Base-by-base conservation (phyloP, 805 yeast genomes). In the Monosporozyma yasuniensis region DNA sequence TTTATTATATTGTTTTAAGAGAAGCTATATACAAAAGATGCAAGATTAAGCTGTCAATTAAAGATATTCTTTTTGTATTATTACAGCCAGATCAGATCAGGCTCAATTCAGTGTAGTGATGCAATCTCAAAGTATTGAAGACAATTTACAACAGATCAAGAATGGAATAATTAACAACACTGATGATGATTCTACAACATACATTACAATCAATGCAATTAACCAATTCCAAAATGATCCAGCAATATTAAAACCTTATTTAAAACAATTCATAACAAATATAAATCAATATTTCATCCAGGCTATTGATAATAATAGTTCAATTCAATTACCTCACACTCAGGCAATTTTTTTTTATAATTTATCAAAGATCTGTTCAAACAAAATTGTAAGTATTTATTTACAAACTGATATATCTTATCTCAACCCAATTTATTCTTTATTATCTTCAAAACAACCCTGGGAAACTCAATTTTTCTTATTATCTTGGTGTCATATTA, bases 401-500 rank as follows among this genome's bases (percentile, higher is more conserved):
- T 72, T 87, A 46, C 72, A 81, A 2, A 79, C 84, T 27, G 82
- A 84, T 48, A 76, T 84, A 1, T 67, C 72, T 49, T 57, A 77
- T 14, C 61, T 87, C 6, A 70, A 73, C 0, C 50, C 55, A 2
- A 61, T 77, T n/a, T 18, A 74, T 0, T 37, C 47, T 3, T 51
- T 56, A 19, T 50, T 75, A 10, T 8, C 25, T 0, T 6, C 38
- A 4, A 18, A 30, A 5, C 25, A 21, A 5, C 37, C 54, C 6
- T 79, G 84, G 86, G 71, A 74, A 46, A 70, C 70, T 28, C 60
- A 67, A 34, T 81, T 70, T 50, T 64, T 82, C 10, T 60, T 80
- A 41, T 64, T 88, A 8, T 68, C 84, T 3, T 90, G 96, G 96
- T 71, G 87, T 9, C 75, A 83, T 0, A 78, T 83, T 9, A 67